phyloP scores from a whole-genome alignment of 257 asterid species.

The Fraxinus americana region DNA sequence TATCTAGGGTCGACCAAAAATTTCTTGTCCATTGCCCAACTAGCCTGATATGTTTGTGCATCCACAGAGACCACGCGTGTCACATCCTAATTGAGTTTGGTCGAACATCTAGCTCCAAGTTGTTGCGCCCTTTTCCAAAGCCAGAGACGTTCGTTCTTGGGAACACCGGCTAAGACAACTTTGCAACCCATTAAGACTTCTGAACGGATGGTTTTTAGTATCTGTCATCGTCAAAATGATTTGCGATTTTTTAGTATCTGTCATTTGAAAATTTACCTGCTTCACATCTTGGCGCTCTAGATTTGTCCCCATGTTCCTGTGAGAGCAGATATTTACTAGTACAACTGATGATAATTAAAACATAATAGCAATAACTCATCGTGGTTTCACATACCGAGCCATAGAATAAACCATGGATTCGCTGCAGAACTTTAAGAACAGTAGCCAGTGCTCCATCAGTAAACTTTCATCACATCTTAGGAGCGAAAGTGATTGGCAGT shows the following conservation, averaged over 20 bases:
- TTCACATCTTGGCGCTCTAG: slow-evolving; percentile 68
- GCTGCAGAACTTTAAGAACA: slow-evolving; percentile 63
- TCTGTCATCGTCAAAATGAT: slow-evolving; percentile 29
- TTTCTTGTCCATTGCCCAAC: slow-evolving; percentile 54
- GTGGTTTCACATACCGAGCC: slow-evolving; percentile 42
- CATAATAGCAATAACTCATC: neutral
- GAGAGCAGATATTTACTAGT: slow-evolving; percentile 17
- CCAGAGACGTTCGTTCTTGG: slow-evolving; percentile 51
- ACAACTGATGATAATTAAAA: slow-evolving; percentile 1
- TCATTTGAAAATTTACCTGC: slow-evolving; percentile 45
- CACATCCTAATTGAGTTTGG: slow-evolving; percentile 46
- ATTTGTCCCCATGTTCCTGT: slow-evolving; percentile 54
- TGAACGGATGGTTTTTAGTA: slow-evolving; percentile 49
- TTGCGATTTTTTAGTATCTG: too few species aligned
- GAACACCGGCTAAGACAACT: slow-evolving; percentile 54
- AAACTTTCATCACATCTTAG: slow-evolving; percentile 62
- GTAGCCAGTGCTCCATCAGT: slow-evolving; percentile 72
- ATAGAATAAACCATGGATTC: slow-evolving; percentile 58
- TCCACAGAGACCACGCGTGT: slow-evolving; percentile 74
- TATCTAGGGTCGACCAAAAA: slow-evolving; percentile 68
- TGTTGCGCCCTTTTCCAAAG: slow-evolving; percentile 70
- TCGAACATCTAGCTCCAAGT: slow-evolving; percentile 45
- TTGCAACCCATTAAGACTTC: slow-evolving; percentile 65
- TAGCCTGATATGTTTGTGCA: slow-evolving; percentile 63
- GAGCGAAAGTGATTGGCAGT: slow-evolving; percentile 62